Base-by-base conservation (phyloP, 1,139 yeast genomes). In the Insectozyma bohioensis region DNA sequence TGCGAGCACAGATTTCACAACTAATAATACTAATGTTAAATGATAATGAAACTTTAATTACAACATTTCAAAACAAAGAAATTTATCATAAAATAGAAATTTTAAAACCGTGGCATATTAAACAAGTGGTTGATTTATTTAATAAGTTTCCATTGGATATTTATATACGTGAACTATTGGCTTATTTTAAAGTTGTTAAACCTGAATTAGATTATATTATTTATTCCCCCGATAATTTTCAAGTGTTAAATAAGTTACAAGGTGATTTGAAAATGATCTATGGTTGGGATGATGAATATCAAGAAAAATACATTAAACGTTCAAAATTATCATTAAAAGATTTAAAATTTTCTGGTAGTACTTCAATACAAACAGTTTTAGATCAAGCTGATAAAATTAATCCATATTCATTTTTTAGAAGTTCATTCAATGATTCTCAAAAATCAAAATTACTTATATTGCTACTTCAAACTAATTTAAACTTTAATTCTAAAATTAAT, bases 131-230 rank as follows among this genome's bases (percentile, higher is more conserved):
- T 2, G 70, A 62, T 28, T 45, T 67, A 24, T 49, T 48, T 24
- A 33, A 40, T 4, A 54, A 60, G 33, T 67, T 63, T 37, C 73
- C 74, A 2, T 40, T 50, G 20, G 73, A 67, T 37, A 53, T 52
- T 4, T 46, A 56, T 12, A 48, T 67, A 26, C 49, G 46, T 26
- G 44, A 49, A 11, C 40, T 63, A 15, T 34, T 63, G 13, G 45
- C 51, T 1, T 36, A 55, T 6, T 58, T 61, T 37, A 50, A 47
- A 30, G 39, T 46, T n/a, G 19, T 54, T 8, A 45, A 52, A 5
- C 64, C 67, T 0, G 41, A 35, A 2, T 31, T 61, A 15, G 58
- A 58, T 35, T 47, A 43, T 43, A 42, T 37, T 8, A 20, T 31
- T 2, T 40, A 37, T 30, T 33, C 38, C 3, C 34, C 27, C 3